Base-by-base conservation (phyloP, 768 basidiomycete genomes). In the Termitomyces sp. region DNA sequence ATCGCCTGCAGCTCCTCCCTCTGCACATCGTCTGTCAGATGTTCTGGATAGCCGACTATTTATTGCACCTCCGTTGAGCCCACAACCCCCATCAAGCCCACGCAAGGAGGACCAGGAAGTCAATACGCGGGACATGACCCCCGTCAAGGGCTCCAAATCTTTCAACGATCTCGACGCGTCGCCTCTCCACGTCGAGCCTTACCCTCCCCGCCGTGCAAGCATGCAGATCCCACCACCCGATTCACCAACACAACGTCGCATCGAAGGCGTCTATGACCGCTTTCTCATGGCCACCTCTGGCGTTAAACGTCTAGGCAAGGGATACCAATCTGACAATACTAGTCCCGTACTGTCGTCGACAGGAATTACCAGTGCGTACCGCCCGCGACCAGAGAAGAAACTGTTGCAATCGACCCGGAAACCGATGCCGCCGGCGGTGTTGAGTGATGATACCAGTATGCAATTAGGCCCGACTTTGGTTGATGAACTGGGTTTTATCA, bases 201-300 rank as follows among this genome's bases (percentile, higher is more conserved):
- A 87, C 63, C 83, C 85, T 11, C 66, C 77, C 11, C 56, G 56
- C 14, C 45, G 3, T 72, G 82, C 56, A 71, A 75, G 55, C 72
- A 34, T 66, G 69, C 11, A 70, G 72, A 9, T 62, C 64, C 4
- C 60, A 65, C 19, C 64, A 78, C 75, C 73, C 5, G 82, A 85
- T 56, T 78, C 85, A 0, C 85, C 86, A 0, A 78, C 77, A 55
- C 80, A 73, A 56, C 83, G 79, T 41, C 81, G 79, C 45, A 64
- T 88, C 27, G 89, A 91, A 72, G 82, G 82, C 54, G 86, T 88
- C 17, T 93, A 92, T 59, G 91, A 93, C 61, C 82, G 86, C 41
- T 86, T 91, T 73, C 75, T 92, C 28, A 88, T 91, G 86, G 85
- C 89, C 11, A 89, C 88, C 1, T 81, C 85, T 2, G 86, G 87